Conservation (phyloP, 768 basidiomycete species). For the Candolleomyces eurysporus region DNA sequence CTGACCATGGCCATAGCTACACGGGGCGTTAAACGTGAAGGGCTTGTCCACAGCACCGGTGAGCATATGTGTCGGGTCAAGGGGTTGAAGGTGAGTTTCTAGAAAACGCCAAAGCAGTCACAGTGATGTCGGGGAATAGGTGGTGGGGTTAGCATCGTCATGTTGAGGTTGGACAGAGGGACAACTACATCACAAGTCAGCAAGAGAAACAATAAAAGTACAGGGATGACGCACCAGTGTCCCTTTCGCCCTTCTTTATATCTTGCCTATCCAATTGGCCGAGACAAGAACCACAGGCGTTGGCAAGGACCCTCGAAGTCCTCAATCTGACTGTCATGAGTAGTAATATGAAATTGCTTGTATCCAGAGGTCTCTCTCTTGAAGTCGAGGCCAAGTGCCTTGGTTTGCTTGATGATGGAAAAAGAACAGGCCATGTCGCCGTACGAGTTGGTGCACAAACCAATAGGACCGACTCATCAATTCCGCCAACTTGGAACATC, state of each 20-base stretch:
- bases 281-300: slow-evolving; percentile 98
- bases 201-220: too few relatives aligned
- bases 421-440: slow-evolving; percentile 89
- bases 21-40: slow-evolving; percentile 93
- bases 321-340: slow-evolving; percentile 93
- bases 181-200: slow-evolving; percentile 67
- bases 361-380: slow-evolving; percentile 97
- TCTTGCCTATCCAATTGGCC: too few relatives aligned
- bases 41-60: slow-evolving; percentile 88
- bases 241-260: too few relatives aligned
- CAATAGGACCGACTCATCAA: slow-evolving; percentile 95
- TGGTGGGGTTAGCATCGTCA: slow-evolving; percentile 99
- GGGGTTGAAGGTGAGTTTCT: slow-evolving; percentile 97
- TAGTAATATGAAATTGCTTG: slow-evolving; percentile 98
- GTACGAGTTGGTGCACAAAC: slow-evolving; percentile 99
- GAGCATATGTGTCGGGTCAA: slow-evolving; percentile 85
- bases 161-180: slow-evolving; percentile 99
- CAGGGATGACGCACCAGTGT: neutral
- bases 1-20: slow-evolving; percentile 95
- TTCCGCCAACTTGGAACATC: too few relatives aligned
- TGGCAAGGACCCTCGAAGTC: slow-evolving; percentile 89
- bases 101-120: slow-evolving; percentile 95
- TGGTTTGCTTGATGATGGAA: slow-evolving; percentile 88
- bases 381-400: slow-evolving; percentile 78
- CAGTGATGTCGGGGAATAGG: slow-evolving; percentile 93